Percentiles rank a stretch among this genome's conserved stretches.
phyloP scores from a whole-genome alignment of 495 filamentous ascomycete genomes.

The Staphylotrichum tortipilum region DNA sequence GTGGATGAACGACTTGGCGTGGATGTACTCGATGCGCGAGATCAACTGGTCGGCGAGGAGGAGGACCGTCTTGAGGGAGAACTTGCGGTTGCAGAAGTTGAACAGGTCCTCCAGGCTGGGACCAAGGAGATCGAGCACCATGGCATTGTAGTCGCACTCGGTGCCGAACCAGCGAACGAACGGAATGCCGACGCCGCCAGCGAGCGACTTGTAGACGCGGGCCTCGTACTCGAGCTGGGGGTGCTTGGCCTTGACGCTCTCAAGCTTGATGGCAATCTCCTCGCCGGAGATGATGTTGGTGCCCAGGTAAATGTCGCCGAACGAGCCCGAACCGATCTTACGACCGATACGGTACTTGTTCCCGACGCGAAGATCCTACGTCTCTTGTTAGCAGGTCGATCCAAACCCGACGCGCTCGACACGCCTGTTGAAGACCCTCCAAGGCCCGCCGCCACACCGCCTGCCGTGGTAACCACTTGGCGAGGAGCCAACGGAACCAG shows the following conservation, averaged over 20 bases:
- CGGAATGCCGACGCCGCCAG: slow-evolving; percentile 95
- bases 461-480: background rate
- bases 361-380: slow-evolving; percentile 93
- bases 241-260: slow-evolving; percentile 99
- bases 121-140: slow-evolving; percentile 97
- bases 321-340: slow-evolving; percentile 97
- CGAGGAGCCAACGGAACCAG: background rate
- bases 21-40: slow-evolving; percentile 99
- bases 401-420: background rate
- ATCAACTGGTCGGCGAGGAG: slow-evolving; percentile 98
- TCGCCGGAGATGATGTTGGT: slow-evolving; percentile 99
- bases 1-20: slow-evolving; percentile 99
- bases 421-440: too few relatives aligned
- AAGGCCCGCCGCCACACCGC: slow-evolving; percentile 1
- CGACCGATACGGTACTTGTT: slow-evolving; percentile 99
- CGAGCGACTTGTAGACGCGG: slow-evolving; percentile 98
- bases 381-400: background rate
- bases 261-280: slow-evolving; percentile 99
- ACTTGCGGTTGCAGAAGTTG: slow-evolving; percentile 99
- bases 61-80: slow-evolving; percentile 98
- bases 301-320: slow-evolving; percentile 98
- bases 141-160: slow-evolving; percentile 99
- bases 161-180: slow-evolving; percentile 99
- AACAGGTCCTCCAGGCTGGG: slow-evolving; percentile 99
- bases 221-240: slow-evolving; percentile 99